These are phyloP conservation scores for Talaromyces thailandensis DNA, from an alignment of 495 filamentous ascomycete species.

Conservation along the genomic window DNA sequence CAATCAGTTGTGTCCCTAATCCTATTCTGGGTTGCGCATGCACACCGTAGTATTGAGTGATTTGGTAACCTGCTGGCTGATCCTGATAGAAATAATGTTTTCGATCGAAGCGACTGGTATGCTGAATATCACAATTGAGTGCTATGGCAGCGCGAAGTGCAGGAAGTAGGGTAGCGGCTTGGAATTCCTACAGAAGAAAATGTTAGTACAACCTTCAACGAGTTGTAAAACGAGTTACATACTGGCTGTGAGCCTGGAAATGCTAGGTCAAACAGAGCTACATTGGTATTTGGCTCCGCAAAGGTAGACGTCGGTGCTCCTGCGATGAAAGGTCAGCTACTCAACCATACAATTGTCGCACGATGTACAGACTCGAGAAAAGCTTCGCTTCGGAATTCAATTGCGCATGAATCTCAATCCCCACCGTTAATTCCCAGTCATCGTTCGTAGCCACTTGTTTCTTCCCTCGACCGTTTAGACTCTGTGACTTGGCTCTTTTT, in stretches of 20 bases:
- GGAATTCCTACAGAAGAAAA: constrained; percentile 46
- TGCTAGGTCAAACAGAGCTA: constrained; percentile 81
- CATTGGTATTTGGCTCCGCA: constrained; percentile 70
- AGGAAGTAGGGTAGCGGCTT: constrained; percentile 74
- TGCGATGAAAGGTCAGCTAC: constrained; percentile 14
- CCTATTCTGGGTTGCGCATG: not conserved
- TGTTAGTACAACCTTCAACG: not conserved
- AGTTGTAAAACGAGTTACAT: constrained; percentile 5
- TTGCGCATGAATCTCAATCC: constrained; percentile 96
- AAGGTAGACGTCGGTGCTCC: constrained; percentile 59
- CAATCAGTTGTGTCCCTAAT: not conserved
- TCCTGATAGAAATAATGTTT: constrained; percentile 99
- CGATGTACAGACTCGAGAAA: constrained; percentile 52
- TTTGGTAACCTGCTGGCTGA: constrained; percentile 92
- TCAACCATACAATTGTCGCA: not conserved
- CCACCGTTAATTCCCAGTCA: constrained; percentile 81
- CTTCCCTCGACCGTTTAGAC: constrained; percentile 26
- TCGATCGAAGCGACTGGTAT: constrained; percentile 73
- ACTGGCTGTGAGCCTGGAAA: constrained; percentile 81
- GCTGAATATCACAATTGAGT: constrained; percentile 68
- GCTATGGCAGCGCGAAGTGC: constrained; percentile 84
- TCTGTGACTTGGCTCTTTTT: constrained; percentile 36
- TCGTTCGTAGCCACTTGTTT: constrained; percentile 29
- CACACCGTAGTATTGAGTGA: constrained; percentile 84
- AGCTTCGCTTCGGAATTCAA: constrained; percentile 79